Conservation (phyloP, 2,329 filamentous ascomycete genomes). For the Moelleriella libera region DNA sequence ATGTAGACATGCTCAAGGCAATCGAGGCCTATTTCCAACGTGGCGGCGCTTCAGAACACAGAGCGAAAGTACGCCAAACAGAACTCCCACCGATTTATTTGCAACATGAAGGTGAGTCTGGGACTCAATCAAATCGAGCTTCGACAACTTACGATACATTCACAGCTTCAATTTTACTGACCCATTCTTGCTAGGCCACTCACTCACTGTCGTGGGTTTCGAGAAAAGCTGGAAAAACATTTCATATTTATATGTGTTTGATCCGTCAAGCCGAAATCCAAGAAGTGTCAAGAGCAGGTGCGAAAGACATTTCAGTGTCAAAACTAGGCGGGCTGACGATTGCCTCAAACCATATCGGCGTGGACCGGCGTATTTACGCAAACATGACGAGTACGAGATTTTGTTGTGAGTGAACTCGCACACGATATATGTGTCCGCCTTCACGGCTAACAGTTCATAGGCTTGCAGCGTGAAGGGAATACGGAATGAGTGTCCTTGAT, state of each 20-base stretch:
- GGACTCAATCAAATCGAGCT: background rate
- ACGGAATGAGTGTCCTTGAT: background rate
- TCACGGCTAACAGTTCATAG: too few relatives aligned
- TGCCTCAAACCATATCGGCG: conserved; percentile 63
- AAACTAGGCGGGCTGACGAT: conserved; percentile 20
- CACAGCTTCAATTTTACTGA: background rate
- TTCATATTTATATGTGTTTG: conserved; percentile 68
- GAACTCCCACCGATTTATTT: conserved; percentile 74
- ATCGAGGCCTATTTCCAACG: conserved; percentile 63
- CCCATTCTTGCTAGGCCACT: conserved; percentile 47
- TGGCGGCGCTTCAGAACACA: conserved; percentile 20
- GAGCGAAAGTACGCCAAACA: conserved; percentile 56
- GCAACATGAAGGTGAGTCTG: conserved; percentile 54
- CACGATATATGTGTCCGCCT: too few relatives aligned
- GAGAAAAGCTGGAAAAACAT: conserved; percentile 53
- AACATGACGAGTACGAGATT: conserved; percentile 66
- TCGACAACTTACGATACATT: too few relatives aligned
- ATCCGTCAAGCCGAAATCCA: conserved; percentile 67
- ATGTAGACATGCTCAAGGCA: conserved; percentile 46
- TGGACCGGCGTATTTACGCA: conserved; percentile 50
- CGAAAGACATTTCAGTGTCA: conserved; percentile 28
- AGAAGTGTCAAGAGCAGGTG: conserved; percentile 45
- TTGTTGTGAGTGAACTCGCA: conserved; percentile 40
- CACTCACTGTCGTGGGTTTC: conserved; percentile 76
- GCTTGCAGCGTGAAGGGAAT: too few relatives aligned